A percentile compares a stretch with the other conserved stretches of the same genome.
These are phyloP conservation scores for Carex sylvatica DNA, from an alignment of 202 grass and related monocot species.

Conservation along the genomic window DNA sequence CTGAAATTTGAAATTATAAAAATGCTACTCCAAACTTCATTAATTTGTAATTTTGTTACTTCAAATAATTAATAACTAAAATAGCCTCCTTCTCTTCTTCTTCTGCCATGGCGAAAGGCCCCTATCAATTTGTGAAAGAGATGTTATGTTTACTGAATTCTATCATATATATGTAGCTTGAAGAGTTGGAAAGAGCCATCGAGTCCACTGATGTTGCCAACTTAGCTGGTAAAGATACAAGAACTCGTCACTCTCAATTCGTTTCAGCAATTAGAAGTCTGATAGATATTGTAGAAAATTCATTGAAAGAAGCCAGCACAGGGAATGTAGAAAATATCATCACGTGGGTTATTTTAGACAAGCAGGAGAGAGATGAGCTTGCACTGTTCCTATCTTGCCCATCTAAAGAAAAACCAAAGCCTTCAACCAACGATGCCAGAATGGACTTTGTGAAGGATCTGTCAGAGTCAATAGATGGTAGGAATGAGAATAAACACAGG, in stretches of 20 bases:
- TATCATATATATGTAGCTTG: slow-evolving; percentile 51
- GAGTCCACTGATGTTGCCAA: slow-evolving; percentile 41
- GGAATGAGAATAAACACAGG: slow-evolving; percentile 30
- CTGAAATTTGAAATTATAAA: no score
- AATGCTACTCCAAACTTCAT: no score
- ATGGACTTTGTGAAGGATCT: slow-evolving; percentile 51
- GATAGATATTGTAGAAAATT: slow-evolving; percentile 63
- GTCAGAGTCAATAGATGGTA: slow-evolving; percentile 34
- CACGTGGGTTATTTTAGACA: slow-evolving; percentile 70
- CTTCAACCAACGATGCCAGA: slow-evolving; percentile 38
- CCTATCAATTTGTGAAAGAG: neutral
- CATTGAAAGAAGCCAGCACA: slow-evolving; percentile 46
- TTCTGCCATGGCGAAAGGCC: no score
- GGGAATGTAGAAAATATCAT: slow-evolving; percentile 26
- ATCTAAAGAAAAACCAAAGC: slow-evolving; percentile 22
- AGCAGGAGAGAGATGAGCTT: slow-evolving; percentile 67
- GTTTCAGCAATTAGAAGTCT: slow-evolving; percentile 58
- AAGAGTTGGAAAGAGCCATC: slow-evolving; percentile 66
- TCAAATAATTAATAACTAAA: no score
- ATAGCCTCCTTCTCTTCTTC: no score
- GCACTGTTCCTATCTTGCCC: slow-evolving; percentile 57
- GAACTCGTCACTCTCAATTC: slow-evolving; percentile 60
- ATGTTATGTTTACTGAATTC: neutral
- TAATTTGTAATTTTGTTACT: no score
- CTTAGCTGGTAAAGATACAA: slow-evolving; percentile 55